phyloP scores from a whole-genome alignment of 2,329 filamentous ascomycete species.

The Colletotrichum chlorophyti region DNA sequence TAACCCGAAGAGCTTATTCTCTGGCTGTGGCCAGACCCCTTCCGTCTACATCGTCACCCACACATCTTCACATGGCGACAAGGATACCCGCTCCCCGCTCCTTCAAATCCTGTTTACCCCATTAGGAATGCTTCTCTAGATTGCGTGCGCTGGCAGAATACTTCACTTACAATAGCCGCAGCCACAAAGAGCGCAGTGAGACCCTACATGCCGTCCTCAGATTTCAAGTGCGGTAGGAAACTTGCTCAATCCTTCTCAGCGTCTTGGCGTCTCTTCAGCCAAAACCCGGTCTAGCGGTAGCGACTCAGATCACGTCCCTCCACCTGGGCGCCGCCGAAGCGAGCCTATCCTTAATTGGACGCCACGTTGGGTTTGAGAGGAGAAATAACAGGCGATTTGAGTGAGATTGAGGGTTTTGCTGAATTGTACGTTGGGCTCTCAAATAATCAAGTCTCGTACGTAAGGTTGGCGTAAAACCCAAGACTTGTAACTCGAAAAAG shows the following conservation, averaged over 20 bases:
- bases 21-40: not conserved
- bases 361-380: no score
- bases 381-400: no score
- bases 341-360: not conserved
- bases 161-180: not conserved
- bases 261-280: not conserved
- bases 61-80: not conserved
- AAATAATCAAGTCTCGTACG: no score
- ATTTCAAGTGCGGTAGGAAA: not conserved
- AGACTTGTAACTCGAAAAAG: no score
- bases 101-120: not conserved
- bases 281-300: not conserved
- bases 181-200: not conserved
- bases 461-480: no score
- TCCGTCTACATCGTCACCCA: not conserved
- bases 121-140: not conserved
- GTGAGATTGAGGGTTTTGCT: no score
- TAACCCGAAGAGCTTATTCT: no score
- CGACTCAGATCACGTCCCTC: not conserved
- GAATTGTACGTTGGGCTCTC: no score
- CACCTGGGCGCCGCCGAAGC: not conserved
- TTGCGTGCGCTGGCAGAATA: not conserved
- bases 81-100: not conserved
- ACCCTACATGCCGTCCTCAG: no score
- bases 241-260: constrained; percentile 7